Conservation (phyloP, 345 rosid species). For the Adansonia digitata region DNA sequence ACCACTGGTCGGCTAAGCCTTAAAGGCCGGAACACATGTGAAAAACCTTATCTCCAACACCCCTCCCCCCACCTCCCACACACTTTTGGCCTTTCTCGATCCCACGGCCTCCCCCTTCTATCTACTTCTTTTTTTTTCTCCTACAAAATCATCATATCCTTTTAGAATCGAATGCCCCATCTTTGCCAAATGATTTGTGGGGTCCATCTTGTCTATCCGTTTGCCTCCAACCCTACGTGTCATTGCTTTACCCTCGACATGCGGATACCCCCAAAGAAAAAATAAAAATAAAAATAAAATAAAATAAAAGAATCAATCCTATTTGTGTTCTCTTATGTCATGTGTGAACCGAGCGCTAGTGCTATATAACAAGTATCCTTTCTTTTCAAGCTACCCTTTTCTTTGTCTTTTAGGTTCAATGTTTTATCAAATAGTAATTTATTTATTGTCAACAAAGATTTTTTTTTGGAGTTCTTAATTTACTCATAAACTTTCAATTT, state of each 20-base stretch:
- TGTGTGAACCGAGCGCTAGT: conserved; percentile 8
- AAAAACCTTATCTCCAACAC: conserved; percentile 51
- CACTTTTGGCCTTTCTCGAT: no score
- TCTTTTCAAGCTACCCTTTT: conserved; percentile 11
- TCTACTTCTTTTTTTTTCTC: not conserved
- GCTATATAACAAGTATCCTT: conserved; percentile 7
- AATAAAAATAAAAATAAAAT: not conserved
- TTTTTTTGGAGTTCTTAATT: no score
- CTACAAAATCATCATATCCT: conserved; percentile 16
- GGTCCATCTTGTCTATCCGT: conserved; percentile 3
- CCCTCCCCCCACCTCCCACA: conserved; percentile 15
- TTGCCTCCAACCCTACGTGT: conserved; percentile 5
- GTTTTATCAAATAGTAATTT: not conserved
- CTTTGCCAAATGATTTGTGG: conserved; percentile 40
- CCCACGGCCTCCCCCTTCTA: no score
- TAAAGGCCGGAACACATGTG: conserved; percentile 26
- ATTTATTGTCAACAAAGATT: conserved; percentile 5
- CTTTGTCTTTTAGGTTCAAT: conserved; percentile 5
- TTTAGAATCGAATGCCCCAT: conserved; percentile 38
- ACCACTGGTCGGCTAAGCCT: conserved; percentile 28
- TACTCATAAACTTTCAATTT: no score
- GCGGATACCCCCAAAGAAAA: not conserved
- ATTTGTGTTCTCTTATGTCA: not conserved
- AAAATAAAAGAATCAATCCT: not conserved
- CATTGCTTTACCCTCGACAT: not conserved